A percentile compares a stretch with the other conserved stretches of the same genome.
These are phyloP conservation scores for Lophium mytilinum DNA, from an alignment of 495 filamentous ascomycete genomes.

Conservation along the genomic window DNA sequence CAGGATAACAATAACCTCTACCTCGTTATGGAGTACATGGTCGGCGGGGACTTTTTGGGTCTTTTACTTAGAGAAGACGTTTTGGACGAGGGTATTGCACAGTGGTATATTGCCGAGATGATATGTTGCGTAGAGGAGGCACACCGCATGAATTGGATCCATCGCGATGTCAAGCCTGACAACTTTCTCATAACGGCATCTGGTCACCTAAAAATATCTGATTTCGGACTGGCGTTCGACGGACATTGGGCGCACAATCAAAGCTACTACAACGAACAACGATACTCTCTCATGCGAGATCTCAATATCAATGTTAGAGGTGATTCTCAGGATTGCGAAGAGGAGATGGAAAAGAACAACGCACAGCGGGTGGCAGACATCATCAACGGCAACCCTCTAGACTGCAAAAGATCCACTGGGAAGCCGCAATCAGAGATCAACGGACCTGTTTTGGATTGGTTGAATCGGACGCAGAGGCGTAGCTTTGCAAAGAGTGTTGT, in stretches of 20 bases:
- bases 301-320: slow-evolving; percentile 68
- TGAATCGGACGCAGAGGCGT: slow-evolving; percentile 66
- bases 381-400: slow-evolving; percentile 41
- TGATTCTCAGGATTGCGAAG: slow-evolving; percentile 62
- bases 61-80: slow-evolving; percentile 74
- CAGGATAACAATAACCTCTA: slow-evolving; percentile 79
- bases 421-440: slow-evolving; percentile 11
- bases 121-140: slow-evolving; percentile 89
- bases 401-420: slow-evolving; percentile 37
- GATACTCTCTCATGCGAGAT: slow-evolving; percentile 65
- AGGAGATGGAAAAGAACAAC: slow-evolving; percentile 42
- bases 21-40: slow-evolving; percentile 95
- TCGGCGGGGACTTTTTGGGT: slow-evolving; percentile 87
- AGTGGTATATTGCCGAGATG: slow-evolving; percentile 92
- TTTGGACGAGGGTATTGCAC: slow-evolving; percentile 65
- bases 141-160: slow-evolving; percentile 79
- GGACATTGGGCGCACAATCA: slow-evolving; percentile 92
- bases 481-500: slow-evolving; percentile 77
- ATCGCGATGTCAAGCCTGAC: slow-evolving; percentile 93
- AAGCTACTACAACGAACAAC: slow-evolving; percentile 71
- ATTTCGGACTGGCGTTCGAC: slow-evolving; percentile 91
- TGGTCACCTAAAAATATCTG: slow-evolving; percentile 88
- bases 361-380: slow-evolving; percentile 41
- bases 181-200: slow-evolving; percentile 86
- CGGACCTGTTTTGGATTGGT: slow-evolving; percentile 56